Base-by-base conservation (phyloP, 2,329 filamentous ascomycete genomes). In the Aspergillus intermedius region DNA sequence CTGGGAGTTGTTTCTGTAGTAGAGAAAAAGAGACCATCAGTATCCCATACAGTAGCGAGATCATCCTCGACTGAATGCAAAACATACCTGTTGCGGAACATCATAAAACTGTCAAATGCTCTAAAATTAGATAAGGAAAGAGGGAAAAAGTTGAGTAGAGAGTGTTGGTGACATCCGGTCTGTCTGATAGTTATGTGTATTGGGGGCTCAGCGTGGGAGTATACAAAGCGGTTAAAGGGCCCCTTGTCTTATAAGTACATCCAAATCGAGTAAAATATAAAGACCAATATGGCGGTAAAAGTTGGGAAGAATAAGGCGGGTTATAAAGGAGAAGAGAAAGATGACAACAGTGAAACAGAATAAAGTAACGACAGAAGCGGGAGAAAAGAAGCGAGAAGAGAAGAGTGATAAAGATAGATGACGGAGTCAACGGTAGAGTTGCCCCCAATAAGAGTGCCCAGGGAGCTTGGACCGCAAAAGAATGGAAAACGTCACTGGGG, bases 1-100 rank as follows among this genome's bases (percentile, higher is more conserved):
- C 70, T 90, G 87, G 48, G 87, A 83, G 68, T 81, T 89, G 63
- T 81, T 87, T 72, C 85, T 88, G 58, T 50, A 58, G 44, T 19
- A 19, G 42, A 21, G 46, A 45, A 44, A 49, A 35, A 21, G 32
- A 28, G 40, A 10, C 40, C n/a, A 52, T 59, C 42, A 59, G 56
- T 47, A 40, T 44, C n/a, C 17, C 40, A 12, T 21, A 34, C 35
- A 45, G 21, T 21, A 47, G 46, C 45, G 34, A 46, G 34, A 37
- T 43, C 35, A 37, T 45, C 17, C 28, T 30, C 41, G 21, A 35
- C 45, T 39, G 48, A 51, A 55, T 48, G 50, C 44, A 45, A 23
- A 41, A 67, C 72, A 49, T 66, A 76, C 74, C 74, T 69, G 56
- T 73, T 74, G 54, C 68, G 69, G 64, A 76, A 75, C 74, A 76